Evolutionary conservation across 495 filamentous ascomycete genomes (phyloP).

Genomic region (Cetradonia linearis): DNA sequence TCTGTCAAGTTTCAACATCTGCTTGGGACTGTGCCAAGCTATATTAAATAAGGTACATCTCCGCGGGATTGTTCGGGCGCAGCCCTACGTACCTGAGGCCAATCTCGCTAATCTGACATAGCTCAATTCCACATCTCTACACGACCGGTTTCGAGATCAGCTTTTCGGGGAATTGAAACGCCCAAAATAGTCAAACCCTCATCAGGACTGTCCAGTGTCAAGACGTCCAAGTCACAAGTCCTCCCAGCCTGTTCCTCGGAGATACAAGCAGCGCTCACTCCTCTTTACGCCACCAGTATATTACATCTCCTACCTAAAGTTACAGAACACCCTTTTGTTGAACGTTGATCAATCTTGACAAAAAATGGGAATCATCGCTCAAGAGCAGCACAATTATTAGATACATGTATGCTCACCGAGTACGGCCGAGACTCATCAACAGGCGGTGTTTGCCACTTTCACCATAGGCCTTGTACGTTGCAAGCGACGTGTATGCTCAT

Average conservation of each 20-base stretch:
- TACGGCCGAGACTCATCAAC: background rate
- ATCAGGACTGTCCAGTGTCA: background rate
- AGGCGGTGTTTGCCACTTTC: background rate
- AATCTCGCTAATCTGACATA: slow-evolving; percentile 3
- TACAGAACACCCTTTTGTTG: background rate
- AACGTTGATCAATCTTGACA: background rate
- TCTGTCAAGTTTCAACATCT: background rate
- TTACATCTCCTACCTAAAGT: background rate
- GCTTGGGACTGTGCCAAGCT: background rate
- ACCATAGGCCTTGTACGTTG: background rate
- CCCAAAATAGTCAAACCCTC: background rate
- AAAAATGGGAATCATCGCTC: background rate
- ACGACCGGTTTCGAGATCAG: background rate
- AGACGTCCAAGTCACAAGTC: background rate
- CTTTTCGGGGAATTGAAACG: background rate
- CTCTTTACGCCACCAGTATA: background rate
- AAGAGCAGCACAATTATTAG: background rate
- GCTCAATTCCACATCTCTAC: background rate
- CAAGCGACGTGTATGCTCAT: background rate
- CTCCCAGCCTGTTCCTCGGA: background rate
- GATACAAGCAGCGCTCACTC: background rate
- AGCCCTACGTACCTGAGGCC: background rate
- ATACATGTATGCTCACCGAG: background rate
- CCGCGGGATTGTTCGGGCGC: background rate
- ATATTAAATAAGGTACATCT: background rate